phyloP scores from a whole-genome alignment of 2,329 filamentous ascomycete genomes.

The Mollisia scopiformis region DNA sequence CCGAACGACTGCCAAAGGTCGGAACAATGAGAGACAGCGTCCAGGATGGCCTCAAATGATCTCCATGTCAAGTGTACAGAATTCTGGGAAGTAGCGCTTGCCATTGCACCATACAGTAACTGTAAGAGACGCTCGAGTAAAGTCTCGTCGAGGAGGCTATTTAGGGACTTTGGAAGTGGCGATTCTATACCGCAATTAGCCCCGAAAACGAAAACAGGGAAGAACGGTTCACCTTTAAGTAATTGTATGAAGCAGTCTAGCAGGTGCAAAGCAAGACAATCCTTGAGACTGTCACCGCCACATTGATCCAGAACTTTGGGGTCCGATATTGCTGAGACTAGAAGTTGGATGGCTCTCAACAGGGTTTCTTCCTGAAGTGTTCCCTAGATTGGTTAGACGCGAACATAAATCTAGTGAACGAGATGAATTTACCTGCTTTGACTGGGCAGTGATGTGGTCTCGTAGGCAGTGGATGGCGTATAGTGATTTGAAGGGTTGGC shows the following conservation, averaged over 20 bases:
- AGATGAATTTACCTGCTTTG: conserved; percentile 30
- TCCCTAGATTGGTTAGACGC: conserved; percentile 25
- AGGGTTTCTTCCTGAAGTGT: conserved; percentile 39
- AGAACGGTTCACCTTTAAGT: conserved; percentile 56
- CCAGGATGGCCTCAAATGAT: conserved; percentile 50
- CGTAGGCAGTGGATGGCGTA: conserved; percentile 72
- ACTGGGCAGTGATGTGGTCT: conserved; percentile 53
- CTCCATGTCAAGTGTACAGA: conserved; percentile 43
- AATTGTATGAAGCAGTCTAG: conserved; percentile 59
- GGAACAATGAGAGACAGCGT: conserved; percentile 49
- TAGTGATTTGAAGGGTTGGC: conserved; percentile 72
- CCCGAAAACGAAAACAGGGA: too few species aligned
- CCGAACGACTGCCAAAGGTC: conserved; percentile 49
- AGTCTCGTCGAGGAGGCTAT: conserved; percentile 36
- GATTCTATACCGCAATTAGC: conserved; percentile 40
- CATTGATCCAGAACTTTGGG: conserved; percentile 52
- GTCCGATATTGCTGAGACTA: conserved; percentile 64
- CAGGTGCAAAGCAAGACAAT: conserved; percentile 55
- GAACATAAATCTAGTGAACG: conserved; percentile 7
- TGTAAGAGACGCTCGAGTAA: conserved; percentile 38
- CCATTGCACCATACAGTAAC: conserved; percentile 32
- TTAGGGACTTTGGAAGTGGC: conserved; percentile 37
- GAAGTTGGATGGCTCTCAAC: conserved; percentile 51
- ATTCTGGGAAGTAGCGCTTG: conserved; percentile 23
- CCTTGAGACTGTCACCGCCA: conserved; percentile 46